Evolutionary conservation across 805 yeast species (phyloP), one percentile per base, ranked within the genome.

Genomic region (Ogataea paradorogensis): DNA sequence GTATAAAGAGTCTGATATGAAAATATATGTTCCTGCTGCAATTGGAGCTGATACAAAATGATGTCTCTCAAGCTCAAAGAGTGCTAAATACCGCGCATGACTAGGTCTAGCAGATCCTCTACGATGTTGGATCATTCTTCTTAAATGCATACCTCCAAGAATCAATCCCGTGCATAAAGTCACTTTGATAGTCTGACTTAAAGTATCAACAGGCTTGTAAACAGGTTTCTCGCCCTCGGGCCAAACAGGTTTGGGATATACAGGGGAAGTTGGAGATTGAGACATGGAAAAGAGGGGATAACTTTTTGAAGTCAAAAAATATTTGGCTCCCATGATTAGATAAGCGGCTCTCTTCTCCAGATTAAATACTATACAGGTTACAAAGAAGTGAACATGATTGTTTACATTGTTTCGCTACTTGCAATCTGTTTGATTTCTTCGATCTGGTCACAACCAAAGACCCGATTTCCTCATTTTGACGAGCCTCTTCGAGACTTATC

Each of bases 401-500:
- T 29, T 28, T 28, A 28, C 22, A 9, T 5, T 15, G 32, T 16
- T 16, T 22, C 33, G 32, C 14, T 35, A 7, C 10, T 26, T 26
- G 22, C 27, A 13, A 27, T 31, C 13, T 21, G 24, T 16, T 22
- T 31, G 15, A 9, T 31, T 16, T 31, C 23, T 7, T 30, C 33
- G 7, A 22, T 27, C 26, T 32, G 27, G 26, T 38, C 41, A 7
- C 42, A 31, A 15, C 35, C 31, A 7, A 38, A 31, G 14, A 13
- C 36, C 9, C 23, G 53, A 28, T 43, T 48, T 5, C 70, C 73
- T 5, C 53, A 58, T 10, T 60, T 55, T 27, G 42, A 62, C 30
- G 71, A 70, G 9, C 48, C 55, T 5, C 55, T 75, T 27, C 63
- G 93, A 36, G 74, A 75, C n/a, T 53, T 89, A 22, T 55, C 61